A percentile compares a stretch with the other conserved stretches of the same genome.
These are phyloP conservation scores for Ustilago trichophora DNA, from an alignment of 1,284 basidiomycete genomes.

Conservation along the genomic window DNA sequence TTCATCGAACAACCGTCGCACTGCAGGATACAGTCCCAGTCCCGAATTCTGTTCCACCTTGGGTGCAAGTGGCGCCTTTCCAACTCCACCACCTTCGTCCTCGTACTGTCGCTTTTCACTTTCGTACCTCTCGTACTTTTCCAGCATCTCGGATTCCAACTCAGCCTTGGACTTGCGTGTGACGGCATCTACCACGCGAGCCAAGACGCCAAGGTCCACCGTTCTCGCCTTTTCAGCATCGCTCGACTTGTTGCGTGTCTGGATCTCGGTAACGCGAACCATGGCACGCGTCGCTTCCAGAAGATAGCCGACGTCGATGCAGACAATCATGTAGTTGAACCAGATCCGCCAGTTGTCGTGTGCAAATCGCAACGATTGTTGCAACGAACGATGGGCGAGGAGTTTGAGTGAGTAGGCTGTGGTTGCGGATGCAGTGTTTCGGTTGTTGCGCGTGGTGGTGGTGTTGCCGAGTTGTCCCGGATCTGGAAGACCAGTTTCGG, in stretches of 20 bases:
- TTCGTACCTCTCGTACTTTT: no score
- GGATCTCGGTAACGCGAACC: slow-evolving; percentile 82
- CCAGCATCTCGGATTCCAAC: slow-evolving; percentile 22
- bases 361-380: slow-evolving; percentile 82
- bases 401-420: slow-evolving; percentile 74
- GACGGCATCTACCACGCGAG: slow-evolving; percentile 85
- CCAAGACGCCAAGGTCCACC: slow-evolving; percentile 87
- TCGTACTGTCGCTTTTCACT: no score
- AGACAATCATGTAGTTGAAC: slow-evolving; percentile 95
- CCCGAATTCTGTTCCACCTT: slow-evolving; percentile 73
- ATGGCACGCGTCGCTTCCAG: slow-evolving; percentile 86
- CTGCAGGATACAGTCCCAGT: slow-evolving; percentile 73
- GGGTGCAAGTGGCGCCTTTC: slow-evolving; percentile 21
- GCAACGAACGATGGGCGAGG: slow-evolving; percentile 92
- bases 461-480: slow-evolving; percentile 6
- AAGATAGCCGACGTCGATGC: slow-evolving; percentile 90
- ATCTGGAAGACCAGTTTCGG: slow-evolving; percentile 31
- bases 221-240: slow-evolving; percentile 70
- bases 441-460: neutral
- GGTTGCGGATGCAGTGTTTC: slow-evolving; percentile 2
- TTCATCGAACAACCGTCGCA: slow-evolving; percentile 77
- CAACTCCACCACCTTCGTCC: neutral
- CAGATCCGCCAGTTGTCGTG: slow-evolving; percentile 98
- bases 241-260: slow-evolving; percentile 61
- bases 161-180: slow-evolving; percentile 69